phyloP scores from a whole-genome alignment of 805 yeast genomes.

The Barnettozyma wickerhamii region DNA sequence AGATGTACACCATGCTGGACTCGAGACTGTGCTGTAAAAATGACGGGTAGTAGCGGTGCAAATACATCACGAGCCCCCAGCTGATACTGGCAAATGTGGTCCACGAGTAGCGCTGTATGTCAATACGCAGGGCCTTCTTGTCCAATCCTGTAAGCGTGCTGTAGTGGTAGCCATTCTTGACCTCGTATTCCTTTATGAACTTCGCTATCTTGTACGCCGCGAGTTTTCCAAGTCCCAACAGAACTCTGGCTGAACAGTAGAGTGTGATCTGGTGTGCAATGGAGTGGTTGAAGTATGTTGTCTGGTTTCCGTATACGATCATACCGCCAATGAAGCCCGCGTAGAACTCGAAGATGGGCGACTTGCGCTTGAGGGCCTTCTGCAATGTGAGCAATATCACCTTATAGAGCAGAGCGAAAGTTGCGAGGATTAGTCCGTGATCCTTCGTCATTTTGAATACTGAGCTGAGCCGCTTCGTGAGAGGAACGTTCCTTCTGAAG shows the following conservation, averaged over 20 bases:
- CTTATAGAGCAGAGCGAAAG: constrained; percentile 53
- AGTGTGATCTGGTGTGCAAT: constrained; percentile 73
- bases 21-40: constrained; percentile 61
- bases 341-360: constrained; percentile 20
- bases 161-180: constrained; percentile 2
- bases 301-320: constrained; percentile 36
- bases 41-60: constrained; percentile 59
- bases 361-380: constrained; percentile 12
- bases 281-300: constrained; percentile 32
- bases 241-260: constrained; percentile 66
- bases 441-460: constrained; percentile 48
- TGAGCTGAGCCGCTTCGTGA: constrained; percentile 39
- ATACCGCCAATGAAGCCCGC: constrained; percentile 38
- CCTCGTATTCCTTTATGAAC: constrained; percentile 6
- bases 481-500: constrained; percentile 31
- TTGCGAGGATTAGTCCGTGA: constrained; percentile 53
- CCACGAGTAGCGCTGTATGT: constrained; percentile 42
- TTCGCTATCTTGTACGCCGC: constrained; percentile 20
- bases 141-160: constrained; percentile 2
- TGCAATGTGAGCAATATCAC: constrained; percentile 28
- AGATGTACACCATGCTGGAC: constrained; percentile 66
- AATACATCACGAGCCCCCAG: constrained; percentile 74
- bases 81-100: constrained; percentile 54
- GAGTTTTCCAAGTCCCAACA: constrained; percentile 48
- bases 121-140: constrained; percentile 13